Evolutionary conservation across 805 yeast species (phyloP), one percentile per base, ranked within the genome.

Genomic region (Sungouiella thailandica): DNA sequence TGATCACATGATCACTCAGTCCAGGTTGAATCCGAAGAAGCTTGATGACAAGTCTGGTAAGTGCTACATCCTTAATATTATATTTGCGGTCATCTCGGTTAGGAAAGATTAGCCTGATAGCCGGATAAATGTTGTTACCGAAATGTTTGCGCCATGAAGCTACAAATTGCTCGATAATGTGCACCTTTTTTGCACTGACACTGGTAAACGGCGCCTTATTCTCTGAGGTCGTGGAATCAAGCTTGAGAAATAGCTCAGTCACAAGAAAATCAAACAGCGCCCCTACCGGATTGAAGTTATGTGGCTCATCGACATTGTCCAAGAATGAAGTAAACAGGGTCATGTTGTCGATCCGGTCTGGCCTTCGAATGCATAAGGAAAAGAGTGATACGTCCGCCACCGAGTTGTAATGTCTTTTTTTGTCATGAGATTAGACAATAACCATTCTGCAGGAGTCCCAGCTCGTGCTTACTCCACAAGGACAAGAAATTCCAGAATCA

Each of bases 51-150:
- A 62, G 41, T 17, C 63, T 62, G 0, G 80, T 83, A 22, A 89
- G 54, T 0, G 75, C 68, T 13, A 63, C 61, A 41, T 88, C 95
- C 50, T 76, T 78, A 25, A 85, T 62, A 41, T 75, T 69, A 53
- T 78, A 85, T 26, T 70, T 57, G 26, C 88, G 60, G 14, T 69
- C 60, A 44, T 85, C 95, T 32, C 76, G 65, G 34, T 76, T 70
- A 0, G 94, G 87, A 17, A 82, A 55, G 2, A 72, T 61, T 30
- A 88, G 62, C 20, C 78, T 60, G 11, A 83, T 64, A 1, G 80
- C 80, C 0, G 90, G 89, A 45, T 70, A 78, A 3, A 88, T 68
- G 53, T 88, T 60, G 25, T 37, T 25, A 8, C 71, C 71, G 14
- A 65, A 55, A 36, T 64, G 70, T 12, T 55, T 55, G 28, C 53